phyloP scores from a whole-genome alignment of 2,329 filamentous ascomycete genomes.

The Aureobasidium sp. region DNA sequence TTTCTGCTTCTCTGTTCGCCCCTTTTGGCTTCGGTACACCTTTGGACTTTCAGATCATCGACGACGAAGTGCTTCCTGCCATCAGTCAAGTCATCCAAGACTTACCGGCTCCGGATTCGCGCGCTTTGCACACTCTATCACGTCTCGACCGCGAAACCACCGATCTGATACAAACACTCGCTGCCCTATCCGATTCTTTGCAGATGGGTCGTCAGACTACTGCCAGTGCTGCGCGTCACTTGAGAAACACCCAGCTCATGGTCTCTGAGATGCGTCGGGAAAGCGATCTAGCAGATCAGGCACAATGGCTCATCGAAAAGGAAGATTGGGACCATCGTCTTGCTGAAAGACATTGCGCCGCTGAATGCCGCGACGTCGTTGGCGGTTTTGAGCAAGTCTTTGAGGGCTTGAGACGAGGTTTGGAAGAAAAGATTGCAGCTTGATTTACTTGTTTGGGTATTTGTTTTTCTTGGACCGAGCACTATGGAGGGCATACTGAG shows the following conservation, averaged over 20 bases:
- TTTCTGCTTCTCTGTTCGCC: constrained; percentile 62
- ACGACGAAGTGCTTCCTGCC: constrained; percentile 56
- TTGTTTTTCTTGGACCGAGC: not conserved
- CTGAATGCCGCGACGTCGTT: constrained; percentile 78
- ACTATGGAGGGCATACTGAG: constrained; percentile 3
- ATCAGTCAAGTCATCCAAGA: constrained; percentile 56
- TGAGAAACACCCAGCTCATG: constrained; percentile 76
- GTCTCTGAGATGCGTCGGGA: constrained; percentile 79
- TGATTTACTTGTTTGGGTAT: constrained; percentile 1
- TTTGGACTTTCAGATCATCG: constrained; percentile 56
- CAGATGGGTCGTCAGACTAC: constrained; percentile 92
- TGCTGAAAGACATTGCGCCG: constrained; percentile 68
- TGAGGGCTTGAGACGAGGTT: constrained; percentile 59
- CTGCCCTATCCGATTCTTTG: constrained; percentile 79
- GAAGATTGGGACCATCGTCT: constrained; percentile 81
- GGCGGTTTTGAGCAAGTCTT: constrained; percentile 89
- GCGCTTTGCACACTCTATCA: constrained; percentile 58
- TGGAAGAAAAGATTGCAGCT: constrained; percentile 12
- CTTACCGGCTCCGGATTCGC: constrained; percentile 58
- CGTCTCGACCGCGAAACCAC: constrained; percentile 58
- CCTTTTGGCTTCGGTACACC: constrained; percentile 58
- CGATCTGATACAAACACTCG: constrained; percentile 70
- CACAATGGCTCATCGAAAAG: constrained; percentile 68
- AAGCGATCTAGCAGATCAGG: constrained; percentile 73
- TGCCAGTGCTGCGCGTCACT: constrained; percentile 66